Evolutionary conservation across 345 rosid genomes (phyloP).

Genomic region (Hibiscus tridactylites): DNA sequence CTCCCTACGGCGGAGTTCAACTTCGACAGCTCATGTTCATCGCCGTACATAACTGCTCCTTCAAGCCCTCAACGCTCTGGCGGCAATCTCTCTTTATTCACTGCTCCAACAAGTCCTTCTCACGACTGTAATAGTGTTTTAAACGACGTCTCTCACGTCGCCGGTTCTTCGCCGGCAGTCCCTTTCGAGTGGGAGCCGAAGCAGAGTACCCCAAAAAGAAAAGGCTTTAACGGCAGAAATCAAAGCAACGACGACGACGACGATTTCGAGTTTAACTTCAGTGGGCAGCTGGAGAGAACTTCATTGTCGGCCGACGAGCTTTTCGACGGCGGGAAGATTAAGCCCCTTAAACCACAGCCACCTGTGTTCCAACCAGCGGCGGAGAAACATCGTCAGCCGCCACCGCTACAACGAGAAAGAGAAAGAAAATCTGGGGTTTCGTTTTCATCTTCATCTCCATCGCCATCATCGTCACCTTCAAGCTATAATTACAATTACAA

Average conservation of each 20-base stretch:
- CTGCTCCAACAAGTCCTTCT: conserved; percentile 68
- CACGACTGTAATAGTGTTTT: conserved; percentile 18
- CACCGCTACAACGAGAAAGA: conserved; percentile 16
- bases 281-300: conserved; percentile 57
- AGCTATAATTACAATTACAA: conserved; percentile 12
- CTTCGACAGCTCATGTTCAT: conserved; percentile 73
- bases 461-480: conserved; percentile 8
- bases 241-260: background rate
- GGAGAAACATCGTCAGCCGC: conserved; percentile 20
- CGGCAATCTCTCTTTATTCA: conserved; percentile 39
- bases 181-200: conserved; percentile 39
- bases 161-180: conserved; percentile 20
- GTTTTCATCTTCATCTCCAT: conserved; percentile 15
- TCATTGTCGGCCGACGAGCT: conserved; percentile 87
- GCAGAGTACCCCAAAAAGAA: conserved; percentile 31
- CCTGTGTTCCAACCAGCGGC: conserved; percentile 26
- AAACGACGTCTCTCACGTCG: conserved; percentile 1
- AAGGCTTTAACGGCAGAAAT: conserved; percentile 1
- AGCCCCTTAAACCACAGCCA: conserved; percentile 45
- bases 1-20: conserved; percentile 42
- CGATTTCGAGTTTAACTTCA: conserved; percentile 75
- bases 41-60: conserved; percentile 92
- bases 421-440: conserved; percentile 9
- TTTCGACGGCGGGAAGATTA: conserved; percentile 76
- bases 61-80: conserved; percentile 81